Conservation (phyloP, 2,329 filamentous ascomycete species). For the Fonsecaea pugnacius region DNA sequence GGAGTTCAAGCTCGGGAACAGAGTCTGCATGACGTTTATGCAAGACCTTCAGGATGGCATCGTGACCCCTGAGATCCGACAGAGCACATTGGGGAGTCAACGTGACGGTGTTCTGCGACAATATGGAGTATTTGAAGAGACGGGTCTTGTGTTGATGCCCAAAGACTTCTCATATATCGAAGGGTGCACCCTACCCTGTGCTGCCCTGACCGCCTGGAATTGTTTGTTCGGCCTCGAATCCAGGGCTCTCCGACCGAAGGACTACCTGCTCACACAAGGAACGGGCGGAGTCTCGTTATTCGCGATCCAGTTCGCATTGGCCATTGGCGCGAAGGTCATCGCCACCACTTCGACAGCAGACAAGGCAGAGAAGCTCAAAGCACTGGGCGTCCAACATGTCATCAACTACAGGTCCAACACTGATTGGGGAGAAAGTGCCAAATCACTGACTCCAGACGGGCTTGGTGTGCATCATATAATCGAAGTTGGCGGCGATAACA, state of each 20-base stretch:
- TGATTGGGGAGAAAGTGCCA: constrained; percentile 64
- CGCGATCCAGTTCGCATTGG: constrained; percentile 48
- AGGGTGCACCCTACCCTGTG: constrained; percentile 63
- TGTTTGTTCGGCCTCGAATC: constrained; percentile 61
- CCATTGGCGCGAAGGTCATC: constrained; percentile 59
- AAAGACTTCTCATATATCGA: constrained; percentile 58
- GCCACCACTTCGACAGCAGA: constrained; percentile 62
- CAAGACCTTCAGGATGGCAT: not conserved
- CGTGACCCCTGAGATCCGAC: not conserved
- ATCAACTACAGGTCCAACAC: constrained; percentile 64
- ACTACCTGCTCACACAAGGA: constrained; percentile 52
- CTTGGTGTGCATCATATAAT: constrained; percentile 65
- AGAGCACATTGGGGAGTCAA: constrained; percentile 44
- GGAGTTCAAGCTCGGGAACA: not conserved
- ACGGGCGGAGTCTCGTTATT: constrained; percentile 56
- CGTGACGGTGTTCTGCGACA: constrained; percentile 70
- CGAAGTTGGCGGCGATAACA: constrained; percentile 68
- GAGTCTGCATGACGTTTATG: constrained; percentile 3
- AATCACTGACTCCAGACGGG: constrained; percentile 54
- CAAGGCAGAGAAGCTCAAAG: constrained; percentile 59
- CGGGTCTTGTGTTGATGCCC: constrained; percentile 68
- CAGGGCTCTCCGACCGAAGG: constrained; percentile 57
- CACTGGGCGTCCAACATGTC: constrained; percentile 61
- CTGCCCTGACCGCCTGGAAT: constrained; percentile 69
- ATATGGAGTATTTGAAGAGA: constrained; percentile 70